A percentile compares a stretch with the other conserved stretches of the same genome.
phyloP scores from a whole-genome alignment of 331 rosid genomes.

The Phaseolus coccineus region DNA sequence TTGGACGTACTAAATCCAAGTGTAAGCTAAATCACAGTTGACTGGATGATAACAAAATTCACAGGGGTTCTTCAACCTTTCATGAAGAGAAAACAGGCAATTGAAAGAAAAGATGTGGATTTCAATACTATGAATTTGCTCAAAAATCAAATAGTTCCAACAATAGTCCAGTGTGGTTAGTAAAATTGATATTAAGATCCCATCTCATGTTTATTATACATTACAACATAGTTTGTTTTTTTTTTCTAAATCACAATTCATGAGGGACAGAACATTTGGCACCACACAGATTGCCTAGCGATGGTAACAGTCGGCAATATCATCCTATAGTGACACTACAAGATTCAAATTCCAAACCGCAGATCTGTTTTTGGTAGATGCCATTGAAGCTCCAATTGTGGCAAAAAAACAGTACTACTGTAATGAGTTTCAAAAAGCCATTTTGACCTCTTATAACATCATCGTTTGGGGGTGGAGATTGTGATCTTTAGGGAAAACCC shows the following conservation, averaged over 20 bases:
- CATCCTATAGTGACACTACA: background rate
- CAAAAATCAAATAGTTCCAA: conserved; percentile 33
- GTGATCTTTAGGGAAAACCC: background rate
- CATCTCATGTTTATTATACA: conserved; percentile 1
- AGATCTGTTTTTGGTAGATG: background rate
- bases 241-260: conserved; percentile 24
- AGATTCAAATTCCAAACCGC: background rate
- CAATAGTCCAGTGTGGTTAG: background rate
- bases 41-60: conserved; percentile 20
- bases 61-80: background rate
- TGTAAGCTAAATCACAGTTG: background rate
- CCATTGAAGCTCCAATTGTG: background rate
- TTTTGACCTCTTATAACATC: background rate
- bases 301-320: background rate
- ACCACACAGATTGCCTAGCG: background rate
- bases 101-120: background rate
- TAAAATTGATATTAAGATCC: conserved; percentile 4
- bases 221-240: conserved; percentile 1
- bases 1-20: background rate
- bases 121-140: background rate
- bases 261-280: background rate
- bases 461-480: background rate
- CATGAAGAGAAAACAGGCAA: background rate
- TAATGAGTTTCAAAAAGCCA: background rate
- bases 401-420: background rate